Evolutionary conservation across 768 basidiomycete species (phyloP).

Genomic region (Neoboletus magnificus): DNA sequence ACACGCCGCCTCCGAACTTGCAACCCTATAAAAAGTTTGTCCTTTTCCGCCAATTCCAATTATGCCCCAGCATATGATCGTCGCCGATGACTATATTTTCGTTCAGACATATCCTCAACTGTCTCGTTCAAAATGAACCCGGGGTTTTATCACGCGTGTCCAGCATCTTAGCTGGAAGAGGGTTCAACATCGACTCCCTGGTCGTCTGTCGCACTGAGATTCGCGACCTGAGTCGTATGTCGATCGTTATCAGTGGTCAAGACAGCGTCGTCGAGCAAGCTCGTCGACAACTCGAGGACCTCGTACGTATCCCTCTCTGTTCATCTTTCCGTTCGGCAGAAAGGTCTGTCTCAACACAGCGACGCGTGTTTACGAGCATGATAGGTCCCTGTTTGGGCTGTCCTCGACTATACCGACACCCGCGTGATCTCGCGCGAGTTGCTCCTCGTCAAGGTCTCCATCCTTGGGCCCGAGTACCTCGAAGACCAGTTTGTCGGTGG

Average conservation of each 20-base stretch:
- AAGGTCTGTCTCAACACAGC: neutral
- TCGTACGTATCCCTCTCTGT: conserved; percentile 52
- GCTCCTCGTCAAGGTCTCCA: conserved; percentile 93
- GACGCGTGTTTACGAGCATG: neutral
- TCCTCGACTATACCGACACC: conserved; percentile 95
- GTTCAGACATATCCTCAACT: conserved; percentile 89
- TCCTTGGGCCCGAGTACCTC: conserved; percentile 94
- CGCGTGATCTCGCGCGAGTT: conserved; percentile 89
- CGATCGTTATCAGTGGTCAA: conserved; percentile 93
- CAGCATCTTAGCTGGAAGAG: conserved; percentile 93
- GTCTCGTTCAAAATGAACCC: conserved; percentile 98
- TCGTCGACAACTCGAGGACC: conserved; percentile 90
- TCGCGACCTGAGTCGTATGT: conserved; percentile 95
- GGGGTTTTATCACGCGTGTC: conserved; percentile 98
- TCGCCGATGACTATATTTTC: conserved; percentile 2
- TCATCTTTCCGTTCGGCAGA: neutral
- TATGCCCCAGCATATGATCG: neutral
- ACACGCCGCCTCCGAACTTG: conserved; percentile 86
- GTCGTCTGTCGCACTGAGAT: conserved; percentile 99
- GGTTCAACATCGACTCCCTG: conserved; percentile 98
- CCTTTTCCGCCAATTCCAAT: neutral
- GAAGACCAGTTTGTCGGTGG: conserved; percentile 87
- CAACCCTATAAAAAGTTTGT: conserved; percentile 88
- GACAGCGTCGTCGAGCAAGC: conserved; percentile 98
- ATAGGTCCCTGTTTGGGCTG: conserved; percentile 99